Conservation (phyloP, 2,329 filamentous ascomycete genomes). For the Ceratocystis colombiana region DNA sequence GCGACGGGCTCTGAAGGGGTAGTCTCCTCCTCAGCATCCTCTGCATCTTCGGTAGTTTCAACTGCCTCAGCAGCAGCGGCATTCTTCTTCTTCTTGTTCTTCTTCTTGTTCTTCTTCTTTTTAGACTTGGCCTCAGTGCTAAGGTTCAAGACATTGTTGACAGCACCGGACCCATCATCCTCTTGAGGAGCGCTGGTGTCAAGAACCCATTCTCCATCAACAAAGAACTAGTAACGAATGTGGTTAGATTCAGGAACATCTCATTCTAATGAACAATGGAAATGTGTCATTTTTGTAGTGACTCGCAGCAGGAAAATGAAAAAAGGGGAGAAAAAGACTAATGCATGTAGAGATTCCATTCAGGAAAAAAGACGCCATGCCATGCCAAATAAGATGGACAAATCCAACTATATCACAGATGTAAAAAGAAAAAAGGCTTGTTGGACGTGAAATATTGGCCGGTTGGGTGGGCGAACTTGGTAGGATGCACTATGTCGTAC, state of each 20-base stretch:
- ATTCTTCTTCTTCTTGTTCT: slow-evolving; percentile 28
- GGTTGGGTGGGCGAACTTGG: neutral
- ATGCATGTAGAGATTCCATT: neutral
- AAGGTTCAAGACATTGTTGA: slow-evolving; percentile 82
- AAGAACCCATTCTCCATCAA: slow-evolving; percentile 81
- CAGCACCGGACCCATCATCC: slow-evolving; percentile 69
- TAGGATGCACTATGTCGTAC: slow-evolving; percentile 12
- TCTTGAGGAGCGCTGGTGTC: slow-evolving; percentile 74
- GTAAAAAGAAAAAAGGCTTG: neutral
- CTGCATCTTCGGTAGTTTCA: slow-evolving; percentile 12
- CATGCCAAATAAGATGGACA: neutral
- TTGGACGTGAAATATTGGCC: neutral
- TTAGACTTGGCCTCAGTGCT: slow-evolving; percentile 40
- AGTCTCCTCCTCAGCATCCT: slow-evolving; percentile 25
- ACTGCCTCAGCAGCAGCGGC: slow-evolving; percentile 21
- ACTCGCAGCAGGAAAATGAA: neutral
- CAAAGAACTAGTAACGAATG: slow-evolving; percentile 63
- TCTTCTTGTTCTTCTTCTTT: slow-evolving; percentile 34
- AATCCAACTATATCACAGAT: neutral
- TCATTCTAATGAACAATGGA: neutral
- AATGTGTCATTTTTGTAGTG: neutral
- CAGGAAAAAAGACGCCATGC: neutral
- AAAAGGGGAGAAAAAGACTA: neutral
- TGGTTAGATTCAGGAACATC: slow-evolving; percentile 8
- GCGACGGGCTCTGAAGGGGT: slow-evolving; percentile 23